Percentiles rank a stretch among this genome's conserved stretches.
These are phyloP conservation scores for Kernera saxatilis DNA, from an alignment of 345 rosid species.

Conservation along the genomic window DNA sequence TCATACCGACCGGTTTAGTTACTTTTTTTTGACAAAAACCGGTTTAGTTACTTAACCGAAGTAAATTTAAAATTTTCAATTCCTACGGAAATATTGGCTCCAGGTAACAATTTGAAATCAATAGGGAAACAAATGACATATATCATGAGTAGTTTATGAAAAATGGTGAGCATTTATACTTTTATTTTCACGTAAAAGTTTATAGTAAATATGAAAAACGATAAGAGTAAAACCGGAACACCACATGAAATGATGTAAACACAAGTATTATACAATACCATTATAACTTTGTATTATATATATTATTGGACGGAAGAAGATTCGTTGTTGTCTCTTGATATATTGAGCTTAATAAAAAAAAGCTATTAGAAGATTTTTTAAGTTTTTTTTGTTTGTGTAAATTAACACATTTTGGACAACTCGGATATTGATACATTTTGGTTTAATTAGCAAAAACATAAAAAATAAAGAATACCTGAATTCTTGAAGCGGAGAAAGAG, in stretches of 20 bases:
- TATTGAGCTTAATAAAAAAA: neutral
- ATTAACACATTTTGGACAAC: neutral
- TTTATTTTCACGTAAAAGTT: neutral
- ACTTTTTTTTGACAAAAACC: no score
- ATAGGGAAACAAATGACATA: neutral
- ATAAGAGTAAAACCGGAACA: neutral
- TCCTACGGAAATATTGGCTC: neutral
- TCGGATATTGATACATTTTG: neutral
- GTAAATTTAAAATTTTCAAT: neutral
- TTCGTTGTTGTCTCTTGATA: neutral
- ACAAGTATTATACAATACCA: neutral
- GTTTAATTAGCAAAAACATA: neutral
- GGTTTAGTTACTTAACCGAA: neutral
- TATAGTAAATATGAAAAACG: neutral
- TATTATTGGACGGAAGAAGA: neutral
- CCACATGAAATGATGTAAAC: neutral
- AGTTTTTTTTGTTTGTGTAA: neutral
- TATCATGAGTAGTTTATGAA: neutral
- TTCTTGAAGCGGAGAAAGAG: slow-evolving; percentile 27
- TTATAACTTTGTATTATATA: neutral
- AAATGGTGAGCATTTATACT: neutral
- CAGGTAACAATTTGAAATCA: neutral
- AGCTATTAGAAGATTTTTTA: no score
- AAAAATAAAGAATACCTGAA: slow-evolving; percentile 8
- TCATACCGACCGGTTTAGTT: neutral